phyloP scores from a whole-genome alignment of 75 land plant genomes.

The Cryptomeria japonica region DNA sequence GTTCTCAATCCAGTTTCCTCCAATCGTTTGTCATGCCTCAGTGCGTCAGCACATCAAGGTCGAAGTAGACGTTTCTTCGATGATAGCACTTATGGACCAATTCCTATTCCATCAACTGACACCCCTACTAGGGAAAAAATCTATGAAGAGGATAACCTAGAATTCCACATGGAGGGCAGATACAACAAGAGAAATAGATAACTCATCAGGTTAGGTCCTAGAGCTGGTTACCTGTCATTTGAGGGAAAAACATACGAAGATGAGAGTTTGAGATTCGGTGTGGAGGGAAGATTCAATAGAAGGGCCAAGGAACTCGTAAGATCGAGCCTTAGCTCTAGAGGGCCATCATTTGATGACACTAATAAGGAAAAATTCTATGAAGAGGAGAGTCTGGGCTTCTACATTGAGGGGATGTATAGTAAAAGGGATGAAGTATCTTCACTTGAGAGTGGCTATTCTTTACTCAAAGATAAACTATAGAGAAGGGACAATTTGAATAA shows the following conservation, averaged over 20 bases:
- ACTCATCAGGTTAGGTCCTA: background rate
- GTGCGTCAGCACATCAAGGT: conserved; percentile 11
- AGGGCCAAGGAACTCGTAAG: conserved; percentile 47
- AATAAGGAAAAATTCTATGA: conserved; percentile 35
- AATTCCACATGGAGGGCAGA: background rate
- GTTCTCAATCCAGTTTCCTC: background rate
- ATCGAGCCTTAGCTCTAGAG: conserved; percentile 22
- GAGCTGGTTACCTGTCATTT: conserved; percentile 12
- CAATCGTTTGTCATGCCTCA: conserved; percentile 26
- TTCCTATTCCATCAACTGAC: background rate
- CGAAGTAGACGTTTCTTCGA: background rate
- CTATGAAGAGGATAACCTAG: background rate
- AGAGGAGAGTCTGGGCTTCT: conserved; percentile 27
- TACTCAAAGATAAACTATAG: too few species aligned
- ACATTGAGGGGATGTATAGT: conserved; percentile 26
- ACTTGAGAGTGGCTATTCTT: too few species aligned
- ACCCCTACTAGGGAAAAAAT: background rate
- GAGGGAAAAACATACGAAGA: background rate
- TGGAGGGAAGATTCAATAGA: conserved; percentile 33
- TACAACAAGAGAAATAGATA: too few species aligned
- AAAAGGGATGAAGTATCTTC: too few species aligned
- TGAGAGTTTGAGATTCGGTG: background rate
- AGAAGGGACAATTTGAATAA: too few species aligned
- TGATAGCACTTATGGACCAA: background rate
- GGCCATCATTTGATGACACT: background rate